Percentiles rank a stretch among this genome's conserved stretches.
phyloP scores from a whole-genome alignment of 2,329 filamentous ascomycete species.

The Shiraia bambusicola region DNA sequence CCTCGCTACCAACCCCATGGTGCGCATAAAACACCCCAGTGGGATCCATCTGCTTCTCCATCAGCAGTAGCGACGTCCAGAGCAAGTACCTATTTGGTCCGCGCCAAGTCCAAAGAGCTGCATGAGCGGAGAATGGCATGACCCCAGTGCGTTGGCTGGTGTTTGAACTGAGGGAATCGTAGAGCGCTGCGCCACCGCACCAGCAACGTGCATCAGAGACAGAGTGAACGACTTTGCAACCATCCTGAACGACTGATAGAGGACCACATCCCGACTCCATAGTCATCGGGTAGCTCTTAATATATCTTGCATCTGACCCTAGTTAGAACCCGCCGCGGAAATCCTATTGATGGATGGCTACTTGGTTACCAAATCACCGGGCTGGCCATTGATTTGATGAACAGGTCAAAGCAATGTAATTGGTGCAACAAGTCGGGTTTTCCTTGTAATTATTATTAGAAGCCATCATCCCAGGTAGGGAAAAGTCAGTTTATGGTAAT shows the following conservation, averaged over 20 bases:
- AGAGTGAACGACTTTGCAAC: conserved; percentile 14
- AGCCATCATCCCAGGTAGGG: too few species aligned
- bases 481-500: neutral
- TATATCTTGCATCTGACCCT: neutral
- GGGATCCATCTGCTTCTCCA: conserved; percentile 36
- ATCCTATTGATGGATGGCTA: too few species aligned
- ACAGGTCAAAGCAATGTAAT: too few species aligned
- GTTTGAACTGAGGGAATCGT: conserved; percentile 16
- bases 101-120: conserved; percentile 45
- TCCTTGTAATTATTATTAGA: too few species aligned
- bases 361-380: too few species aligned
- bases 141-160: too few species aligned
- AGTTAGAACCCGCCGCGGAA: too few species aligned
- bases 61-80: conserved; percentile 40
- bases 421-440: too few species aligned
- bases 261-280: neutral
- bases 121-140: conserved; percentile 56
- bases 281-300: neutral
- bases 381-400: too few species aligned
- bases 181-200: conserved; percentile 18
- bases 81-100: conserved; percentile 41
- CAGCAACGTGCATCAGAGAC: conserved; percentile 15
- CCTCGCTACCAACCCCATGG: conserved; percentile 34
- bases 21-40: conserved; percentile 37
- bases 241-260: conserved; percentile 13